Conservation (phyloP, 495 filamentous ascomycete species). For the Penicillium herquei region DNA sequence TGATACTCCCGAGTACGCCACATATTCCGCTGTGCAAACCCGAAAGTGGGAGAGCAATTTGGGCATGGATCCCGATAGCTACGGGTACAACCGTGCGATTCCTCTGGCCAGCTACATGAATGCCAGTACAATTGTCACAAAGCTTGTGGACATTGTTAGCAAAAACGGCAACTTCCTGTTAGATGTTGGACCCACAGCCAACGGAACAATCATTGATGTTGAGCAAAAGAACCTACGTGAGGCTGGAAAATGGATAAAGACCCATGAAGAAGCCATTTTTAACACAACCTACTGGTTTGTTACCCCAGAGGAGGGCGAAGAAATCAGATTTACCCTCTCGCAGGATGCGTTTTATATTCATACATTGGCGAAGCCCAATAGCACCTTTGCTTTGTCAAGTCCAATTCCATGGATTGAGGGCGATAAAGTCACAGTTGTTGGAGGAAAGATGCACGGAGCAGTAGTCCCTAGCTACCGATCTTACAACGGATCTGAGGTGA, state of each 20-base stretch:
- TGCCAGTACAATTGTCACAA: constrained; percentile 41
- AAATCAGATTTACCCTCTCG: constrained; percentile 52
- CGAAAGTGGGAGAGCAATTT: constrained; percentile 57
- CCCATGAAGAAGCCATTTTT: constrained; percentile 52
- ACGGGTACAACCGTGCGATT: constrained; percentile 56
- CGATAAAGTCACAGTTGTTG: constrained; percentile 45
- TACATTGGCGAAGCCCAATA: constrained; percentile 41
- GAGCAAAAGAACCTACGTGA: constrained; percentile 44
- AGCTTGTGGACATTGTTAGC: constrained; percentile 50
- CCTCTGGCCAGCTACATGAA: constrained; percentile 48
- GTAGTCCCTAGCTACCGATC: constrained; percentile 15
- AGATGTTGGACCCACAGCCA: constrained; percentile 51
- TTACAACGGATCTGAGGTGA: constrained; percentile 22
- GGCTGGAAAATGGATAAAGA: constrained; percentile 51
- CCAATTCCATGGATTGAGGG: constrained; percentile 45
- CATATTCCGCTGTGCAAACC: constrained; percentile 43
- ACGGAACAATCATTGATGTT: constrained; percentile 50
- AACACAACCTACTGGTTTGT: constrained; percentile 59
- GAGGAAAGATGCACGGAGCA: constrained; percentile 36
- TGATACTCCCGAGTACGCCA: constrained; percentile 52
- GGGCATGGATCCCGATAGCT: constrained; percentile 55
- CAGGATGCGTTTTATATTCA: constrained; percentile 53
- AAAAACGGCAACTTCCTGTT: constrained; percentile 59
- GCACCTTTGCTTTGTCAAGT: constrained; percentile 34
- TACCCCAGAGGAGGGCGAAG: constrained; percentile 43